Percentiles rank a stretch among this genome's conserved stretches.
These are phyloP conservation scores for Rubia tinctorum DNA, from an alignment of 305 asterid genomes.

Conservation along the genomic window DNA sequence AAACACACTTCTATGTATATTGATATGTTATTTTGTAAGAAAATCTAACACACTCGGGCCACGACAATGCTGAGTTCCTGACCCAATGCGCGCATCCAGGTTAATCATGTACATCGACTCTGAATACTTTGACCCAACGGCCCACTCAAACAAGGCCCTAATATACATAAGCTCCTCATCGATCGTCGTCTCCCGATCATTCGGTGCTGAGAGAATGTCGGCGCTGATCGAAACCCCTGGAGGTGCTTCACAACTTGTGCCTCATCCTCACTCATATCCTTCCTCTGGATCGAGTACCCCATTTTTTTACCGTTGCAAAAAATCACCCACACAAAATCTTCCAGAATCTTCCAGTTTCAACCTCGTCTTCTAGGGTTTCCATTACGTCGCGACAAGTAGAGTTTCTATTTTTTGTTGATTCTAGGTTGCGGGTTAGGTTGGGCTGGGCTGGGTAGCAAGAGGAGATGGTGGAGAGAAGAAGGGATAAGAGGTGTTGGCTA, in stretches of 20 bases:
- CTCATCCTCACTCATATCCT: slow-evolving; percentile 46
- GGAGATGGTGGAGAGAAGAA: too few relatives aligned
- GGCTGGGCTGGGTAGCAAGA: too few relatives aligned
- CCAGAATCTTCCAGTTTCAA: slow-evolving; percentile 52
- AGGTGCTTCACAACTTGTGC: slow-evolving; percentile 63
- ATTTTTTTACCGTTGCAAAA: slow-evolving; percentile 71
- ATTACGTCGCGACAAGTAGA: too few relatives aligned
- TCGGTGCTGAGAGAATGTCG: slow-evolving; percentile 65
- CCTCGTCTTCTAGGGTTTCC: slow-evolving; percentile 28
- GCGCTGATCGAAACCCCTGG: slow-evolving; percentile 89
- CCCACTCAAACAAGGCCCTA: slow-evolving; percentile 75
- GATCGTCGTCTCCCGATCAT: slow-evolving; percentile 24
- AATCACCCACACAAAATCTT: slow-evolving; percentile 88
- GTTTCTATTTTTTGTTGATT: too few relatives aligned
- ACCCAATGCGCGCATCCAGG: slow-evolving; percentile 77
- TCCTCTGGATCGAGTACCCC: slow-evolving; percentile 71
- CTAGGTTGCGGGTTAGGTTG: too few relatives aligned
- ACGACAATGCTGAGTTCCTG: slow-evolving; percentile 90
- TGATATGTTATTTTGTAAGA: too few relatives aligned
- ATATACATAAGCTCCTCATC: slow-evolving; percentile 76
- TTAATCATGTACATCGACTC: slow-evolving; percentile 85
- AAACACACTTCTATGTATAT: too few relatives aligned
- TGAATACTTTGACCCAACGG: slow-evolving; percentile 68
- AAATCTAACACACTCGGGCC: slow-evolving; percentile 31
- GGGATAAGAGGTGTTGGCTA: too few relatives aligned